Evolutionary conservation across 2,329 filamentous ascomycete species (phyloP).

Genomic region (Pezizomycotina sp.): DNA sequence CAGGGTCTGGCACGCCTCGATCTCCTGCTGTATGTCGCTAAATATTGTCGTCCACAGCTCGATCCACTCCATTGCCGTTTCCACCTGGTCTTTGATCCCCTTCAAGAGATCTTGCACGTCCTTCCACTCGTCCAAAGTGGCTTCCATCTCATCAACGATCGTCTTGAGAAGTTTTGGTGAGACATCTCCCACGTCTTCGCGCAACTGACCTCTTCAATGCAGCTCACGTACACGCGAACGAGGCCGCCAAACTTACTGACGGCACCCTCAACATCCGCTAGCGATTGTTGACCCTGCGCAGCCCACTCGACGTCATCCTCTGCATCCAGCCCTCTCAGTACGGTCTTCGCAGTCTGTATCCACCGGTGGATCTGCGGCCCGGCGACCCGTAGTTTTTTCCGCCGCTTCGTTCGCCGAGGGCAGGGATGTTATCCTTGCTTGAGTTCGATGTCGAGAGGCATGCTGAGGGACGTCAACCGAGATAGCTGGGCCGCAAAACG

Average conservation of each 20-base stretch:
- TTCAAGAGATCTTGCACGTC: conserved; percentile 63
- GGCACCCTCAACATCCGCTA: conserved; percentile 55
- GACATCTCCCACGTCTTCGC: conserved; percentile 57
- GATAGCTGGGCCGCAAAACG: conserved; percentile 86
- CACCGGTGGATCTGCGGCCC: conserved; percentile 85
- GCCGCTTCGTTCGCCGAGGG: conserved; percentile 71
- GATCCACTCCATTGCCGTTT: conserved; percentile 98
- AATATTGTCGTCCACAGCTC: conserved; percentile 89
- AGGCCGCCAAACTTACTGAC: conserved; percentile 74
- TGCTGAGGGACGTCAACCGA: conserved; percentile 74
- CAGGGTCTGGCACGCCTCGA: conserved; percentile 43
- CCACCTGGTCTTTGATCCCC: conserved; percentile 73
- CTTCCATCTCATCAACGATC: conserved; percentile 78
- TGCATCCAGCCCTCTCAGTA: conserved; percentile 73
- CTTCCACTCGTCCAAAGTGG: conserved; percentile 67
- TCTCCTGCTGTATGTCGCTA: conserved; percentile 80
- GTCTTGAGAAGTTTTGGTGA: conserved; percentile 52
- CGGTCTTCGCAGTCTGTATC: conserved; percentile 83
- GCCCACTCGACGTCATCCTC: conserved; percentile 98
- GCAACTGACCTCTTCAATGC: conserved; percentile 84
- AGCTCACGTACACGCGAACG: conserved; percentile 79
- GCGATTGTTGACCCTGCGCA: conserved; percentile 67
- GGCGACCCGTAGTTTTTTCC: conserved; percentile 64
- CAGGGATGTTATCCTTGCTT: conserved; percentile 73
- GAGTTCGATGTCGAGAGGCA: conserved; percentile 71